phyloP scores from a whole-genome alignment of 192 early-diverging fungal genomes.

The Coemansia sp. region DNA sequence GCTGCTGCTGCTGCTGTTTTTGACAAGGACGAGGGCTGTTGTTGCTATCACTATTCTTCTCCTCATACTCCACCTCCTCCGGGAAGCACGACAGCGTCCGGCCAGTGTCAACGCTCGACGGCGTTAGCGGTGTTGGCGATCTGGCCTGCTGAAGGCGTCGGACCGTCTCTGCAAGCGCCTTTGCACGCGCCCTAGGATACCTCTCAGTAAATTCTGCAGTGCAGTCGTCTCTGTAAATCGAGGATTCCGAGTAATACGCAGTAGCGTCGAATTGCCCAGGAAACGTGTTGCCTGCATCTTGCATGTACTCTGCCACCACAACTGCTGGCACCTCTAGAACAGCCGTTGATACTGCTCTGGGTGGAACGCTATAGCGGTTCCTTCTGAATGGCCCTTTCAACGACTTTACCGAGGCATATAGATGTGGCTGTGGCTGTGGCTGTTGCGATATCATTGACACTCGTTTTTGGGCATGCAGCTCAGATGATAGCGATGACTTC shows the following conservation, averaged over 20 bases:
- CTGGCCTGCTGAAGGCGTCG: conserved; percentile 29
- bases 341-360: neutral
- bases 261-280: neutral
- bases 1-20: conserved; percentile 1
- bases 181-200: conserved; percentile 35
- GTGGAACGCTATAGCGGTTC: neutral
- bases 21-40: neutral
- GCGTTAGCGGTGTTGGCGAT: conserved; percentile 27
- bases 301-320: neutral
- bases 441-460: neutral
- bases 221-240: neutral
- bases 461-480: neutral
- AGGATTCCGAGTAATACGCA: neutral
- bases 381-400: neutral
- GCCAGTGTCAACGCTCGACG: conserved; percentile 43
- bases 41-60: neutral
- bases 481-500: neutral
- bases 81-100: conserved; percentile 43
- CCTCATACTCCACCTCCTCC: conserved; percentile 36
- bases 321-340: neutral
- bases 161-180: conserved; percentile 39
- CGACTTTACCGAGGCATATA: neutral
- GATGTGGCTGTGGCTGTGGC: neutral
- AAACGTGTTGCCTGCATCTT: conserved; percentile 16
- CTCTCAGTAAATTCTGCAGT: conserved; percentile 12